Base-by-base conservation (phyloP, 768 basidiomycete species). In the Pleurotus salmoneostramineus region DNA sequence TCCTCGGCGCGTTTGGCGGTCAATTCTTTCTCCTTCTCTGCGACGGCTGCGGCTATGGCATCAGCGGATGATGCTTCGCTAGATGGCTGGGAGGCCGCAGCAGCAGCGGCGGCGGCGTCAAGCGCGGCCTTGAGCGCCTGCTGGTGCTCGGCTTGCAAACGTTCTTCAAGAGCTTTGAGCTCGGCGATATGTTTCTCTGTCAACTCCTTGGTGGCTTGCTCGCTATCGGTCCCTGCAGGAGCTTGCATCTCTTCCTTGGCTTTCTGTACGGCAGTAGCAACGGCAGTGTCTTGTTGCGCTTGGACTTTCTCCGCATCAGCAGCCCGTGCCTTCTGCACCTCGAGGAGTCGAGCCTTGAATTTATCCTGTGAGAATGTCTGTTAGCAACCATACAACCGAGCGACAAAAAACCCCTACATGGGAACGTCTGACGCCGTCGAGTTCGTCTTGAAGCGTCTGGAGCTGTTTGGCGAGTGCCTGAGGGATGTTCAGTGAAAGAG, bases 181-280 rank as follows among this genome's bases (percentile, higher is more conserved):
- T 89, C 88, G 51, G 83, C 82, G 0, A 78, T 76, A 61, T 89
- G 88, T 40, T 77, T 77, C 62, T 79, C 81, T 33, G 63, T 58
- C 43, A 80, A 44, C 36, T 82, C 83, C 4, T 81, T 68, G n/a
- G 74, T 62, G 4, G 65, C 58, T 2, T 61, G 67, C 14, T 69
- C 66, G 11, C 66, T 43, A 31, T 64, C 54, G n/a, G 37, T n/a
- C 37, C n/a, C n/a, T 10, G n/a, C 56, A 12, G 64, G 59, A 8
- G 66, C 47, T 60, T 70, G 69, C 36, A 77, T 56, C 61, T 84
- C 85, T 45, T 62, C 72, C 61, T 81, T 82, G 6, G 79, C 71
- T 58, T 84, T 83, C 44, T 82, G 82, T 3, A 86, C 74, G 1
- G 85, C 87, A 32, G 78, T 78, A 31, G 81, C 70, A n/a, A 86